Evolutionary conservation across 495 filamentous ascomycete species (phyloP).

Genomic region (Hamigera avellanea): DNA sequence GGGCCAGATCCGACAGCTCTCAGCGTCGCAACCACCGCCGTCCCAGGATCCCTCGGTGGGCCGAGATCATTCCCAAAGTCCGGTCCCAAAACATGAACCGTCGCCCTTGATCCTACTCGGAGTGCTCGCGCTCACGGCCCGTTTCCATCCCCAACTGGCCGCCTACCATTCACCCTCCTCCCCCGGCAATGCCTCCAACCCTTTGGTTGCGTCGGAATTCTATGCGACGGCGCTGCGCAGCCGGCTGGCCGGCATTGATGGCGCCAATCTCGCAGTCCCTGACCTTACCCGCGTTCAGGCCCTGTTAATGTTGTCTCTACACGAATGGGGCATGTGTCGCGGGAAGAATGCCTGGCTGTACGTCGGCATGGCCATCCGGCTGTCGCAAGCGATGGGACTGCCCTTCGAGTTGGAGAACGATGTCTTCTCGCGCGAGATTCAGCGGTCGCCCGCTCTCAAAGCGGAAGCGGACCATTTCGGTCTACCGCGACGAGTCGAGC

Average conservation of each 20-base stretch:
- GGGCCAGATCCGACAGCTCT: conserved; percentile 40
- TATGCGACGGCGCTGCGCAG: conserved; percentile 62
- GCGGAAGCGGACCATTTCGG: conserved; percentile 35
- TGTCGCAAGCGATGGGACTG: conserved; percentile 59
- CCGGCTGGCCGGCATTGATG: conserved; percentile 44
- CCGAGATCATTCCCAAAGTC: conserved; percentile 15
- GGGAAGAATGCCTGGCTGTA: conserved; percentile 70
- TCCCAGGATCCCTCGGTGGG: conserved; percentile 1
- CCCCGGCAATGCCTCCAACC: conserved; percentile 38
- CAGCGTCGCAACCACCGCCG: conserved; percentile 15
- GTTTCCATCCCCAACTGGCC: conserved; percentile 61
- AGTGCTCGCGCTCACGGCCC: conserved; percentile 67
- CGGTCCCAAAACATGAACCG: conserved; percentile 30
- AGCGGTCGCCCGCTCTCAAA: conserved; percentile 28
- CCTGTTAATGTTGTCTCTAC: conserved; percentile 69
- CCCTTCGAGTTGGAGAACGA: conserved; percentile 50
- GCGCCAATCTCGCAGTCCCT: conserved; percentile 41
- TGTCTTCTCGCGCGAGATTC: conserved; percentile 25
- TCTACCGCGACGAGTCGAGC: conserved; percentile 19
- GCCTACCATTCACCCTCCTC: conserved; percentile 47
- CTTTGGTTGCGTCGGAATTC: conserved; percentile 61
- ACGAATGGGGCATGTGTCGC: conserved; percentile 75
- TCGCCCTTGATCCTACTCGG: conserved; percentile 62
- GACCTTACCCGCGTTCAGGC: conserved; percentile 64
- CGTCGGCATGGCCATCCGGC: conserved; percentile 65